Base-by-base conservation (phyloP, 2,329 filamentous ascomycete genomes). In the Eutypella sp. region DNA sequence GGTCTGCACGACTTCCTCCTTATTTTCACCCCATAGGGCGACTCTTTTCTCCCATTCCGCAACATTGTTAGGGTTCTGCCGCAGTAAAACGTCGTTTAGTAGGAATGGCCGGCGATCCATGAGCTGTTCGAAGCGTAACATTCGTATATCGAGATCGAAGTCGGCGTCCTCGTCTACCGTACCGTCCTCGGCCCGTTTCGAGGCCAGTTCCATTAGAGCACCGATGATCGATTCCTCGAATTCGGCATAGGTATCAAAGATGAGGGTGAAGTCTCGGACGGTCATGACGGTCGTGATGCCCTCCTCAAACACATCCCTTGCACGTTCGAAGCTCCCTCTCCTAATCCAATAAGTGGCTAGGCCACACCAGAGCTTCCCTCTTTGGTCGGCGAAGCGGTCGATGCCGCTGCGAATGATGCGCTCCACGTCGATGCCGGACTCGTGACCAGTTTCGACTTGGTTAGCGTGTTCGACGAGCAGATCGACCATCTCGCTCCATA, bases 251-350 rank as follows among this genome's bases (percentile, higher is more conserved):
- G 91, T 87, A 66, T 99, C 93, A 58, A 99, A 99, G 39, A 97
- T 85, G 45, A 97, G 80, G 1, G 91, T 95, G 62, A 99, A 99
- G 68, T 99, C 93, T 46, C 93, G 85, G 38, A 99, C 91, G 2
- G 93, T 99, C 92, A 97, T 97, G 52, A 96, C 95, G 1, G 92
- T 97, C 10, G 89, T 96, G 54, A 97, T 89, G 38, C 89, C 95
- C 67, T 97, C 91, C 67, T 99, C 93, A 55, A 96, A 97, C 3
- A 95, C 78, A 65, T 99, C 93, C 53, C 95, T 78, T 13, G 93
- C 91, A 50, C 85, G 85, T 69, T 97, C 95, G 61, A 96, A 97
- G 61, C 87, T 90, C 38, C 91, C 91, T 63, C 84, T 84, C 48
- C 89, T 89, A 63, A 95, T 95, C 89, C 92, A 97, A 68, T 97